phyloP scores from a whole-genome alignment of 2,329 filamentous ascomycete species.

The Septoria linicola region DNA sequence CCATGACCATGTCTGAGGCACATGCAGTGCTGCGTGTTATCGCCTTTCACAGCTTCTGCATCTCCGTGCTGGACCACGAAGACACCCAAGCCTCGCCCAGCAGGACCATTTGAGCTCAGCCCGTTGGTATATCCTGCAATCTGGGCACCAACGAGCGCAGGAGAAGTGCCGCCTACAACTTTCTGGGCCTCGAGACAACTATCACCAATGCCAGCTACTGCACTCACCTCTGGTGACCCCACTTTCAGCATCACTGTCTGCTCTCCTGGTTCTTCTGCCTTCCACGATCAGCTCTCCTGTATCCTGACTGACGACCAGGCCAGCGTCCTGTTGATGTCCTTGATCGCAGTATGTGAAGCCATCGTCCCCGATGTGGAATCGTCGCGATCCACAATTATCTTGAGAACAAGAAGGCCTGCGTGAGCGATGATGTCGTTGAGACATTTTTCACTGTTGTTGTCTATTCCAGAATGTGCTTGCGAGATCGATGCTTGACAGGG shows the following conservation, averaged over 20 bases:
- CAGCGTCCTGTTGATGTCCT: conserved; percentile 75
- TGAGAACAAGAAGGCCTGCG: conserved; percentile 30
- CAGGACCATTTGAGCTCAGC: too few species aligned
- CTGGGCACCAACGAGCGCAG: too few species aligned
- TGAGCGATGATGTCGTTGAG: conserved; percentile 18
- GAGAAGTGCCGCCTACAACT: too few species aligned
- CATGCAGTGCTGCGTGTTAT: too few species aligned
- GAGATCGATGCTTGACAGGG: not conserved
- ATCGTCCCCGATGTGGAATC: conserved; percentile 68
- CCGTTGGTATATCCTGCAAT: too few species aligned
- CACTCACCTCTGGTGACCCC: conserved; percentile 20
- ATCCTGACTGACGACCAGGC: conserved; percentile 36
- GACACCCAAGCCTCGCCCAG: too few species aligned
- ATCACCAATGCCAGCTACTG: not conserved
- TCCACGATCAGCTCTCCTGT: conserved; percentile 33
- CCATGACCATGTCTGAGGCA: too few species aligned
- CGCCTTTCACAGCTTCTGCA: too few species aligned
- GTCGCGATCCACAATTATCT: conserved; percentile 65
- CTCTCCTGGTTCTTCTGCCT: conserved; percentile 32
- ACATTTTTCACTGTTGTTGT: too few species aligned
- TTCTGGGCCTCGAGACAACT: too few species aligned
- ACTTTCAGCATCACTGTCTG: conserved; percentile 34
- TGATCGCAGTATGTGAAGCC: conserved; percentile 76
- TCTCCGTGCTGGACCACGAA: too few species aligned
- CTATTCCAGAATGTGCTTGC: too few species aligned